Evolutionary conservation across 2,329 filamentous ascomycete genomes (phyloP), one percentile per base, ranked within the genome.

Genomic region (Botryotinia convoluta): DNA sequence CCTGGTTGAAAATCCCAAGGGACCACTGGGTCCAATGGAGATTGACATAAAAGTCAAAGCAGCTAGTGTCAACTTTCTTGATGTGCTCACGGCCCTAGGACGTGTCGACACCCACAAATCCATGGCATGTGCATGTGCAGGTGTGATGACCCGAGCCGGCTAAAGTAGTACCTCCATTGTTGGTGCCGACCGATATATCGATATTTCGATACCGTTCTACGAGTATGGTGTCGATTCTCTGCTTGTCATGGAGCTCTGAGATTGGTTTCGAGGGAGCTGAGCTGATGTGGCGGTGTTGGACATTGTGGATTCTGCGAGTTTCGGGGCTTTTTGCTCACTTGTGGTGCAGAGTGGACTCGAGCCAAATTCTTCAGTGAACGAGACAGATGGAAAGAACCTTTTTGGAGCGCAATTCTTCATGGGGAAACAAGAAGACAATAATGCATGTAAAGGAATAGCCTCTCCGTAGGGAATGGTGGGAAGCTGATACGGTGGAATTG

Each of bases 141-240:
- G 29, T 32, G 9, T 45, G 29, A 10, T 35, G 29, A 45, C 62
- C 10, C 44, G 12, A 6, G 42, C 61, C 29, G n/a, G 26, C 29
- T 4, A 22, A 45, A 10, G 14, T 45, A 29, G 39, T 12, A 44
- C 44, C n/a, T 64, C 16, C 79, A 76, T 62, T 84, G 78, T 69
- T 80, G 80, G 82, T 82, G 10, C 48, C 48, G 26, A 51, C 48
- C 10, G 10, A 51, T 10, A 51, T 51, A 51, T n/a, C 48, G 26
- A 51, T 51, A 51, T 10, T 51, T 51, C 12, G 48, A 51, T 12
- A 26, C 22, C 10, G 22, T 14, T 51, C 10, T n/a, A n/a, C 48
- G 26, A 51, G 3, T 86, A 86, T 26, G 79, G 82, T 84, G 4
- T 82, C 6, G 73, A 77, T 54, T 74, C 74, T 26, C 67, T 76